Evolutionary conservation across 129 eudicot species (phyloP), one percentile per base, ranked within the genome.

Genomic region (Silybum marianum): DNA sequence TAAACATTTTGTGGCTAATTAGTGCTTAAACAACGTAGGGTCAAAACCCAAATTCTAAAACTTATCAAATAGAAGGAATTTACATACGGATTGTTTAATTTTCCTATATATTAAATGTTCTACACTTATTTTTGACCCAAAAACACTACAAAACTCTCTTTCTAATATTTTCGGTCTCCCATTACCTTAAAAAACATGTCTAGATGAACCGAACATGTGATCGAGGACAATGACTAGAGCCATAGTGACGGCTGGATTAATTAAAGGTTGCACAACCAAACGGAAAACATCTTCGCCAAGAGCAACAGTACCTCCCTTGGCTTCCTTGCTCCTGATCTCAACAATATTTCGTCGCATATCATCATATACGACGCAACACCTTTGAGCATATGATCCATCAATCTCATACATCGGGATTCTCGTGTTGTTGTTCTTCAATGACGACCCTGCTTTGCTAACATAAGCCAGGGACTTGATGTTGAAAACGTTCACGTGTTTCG

Each of bases 221-320:
- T 32, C 36, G 36, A 32, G 36, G 6, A 32, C 6, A 4, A 32
- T 78, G 4, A 90, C 83, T 36, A 90, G 66, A 14, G 82, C 90
- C 95, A 88, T 90, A 5, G 85, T 82, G 22, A 84, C 78, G 6
- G 88, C 84, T 7, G 83, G 87, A 79, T 90, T 90, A 19, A 80
- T 42, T 13, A 85, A 81, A 4, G 89, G 81, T 72, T 88, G 24
- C 1, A 72, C 54, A 23, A 66, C 63, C 3, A 90, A 80, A 28
- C 58, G 26, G 32, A 90, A 86, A 19, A 90, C 90, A 63, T 90
- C 90, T 26, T 72, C 75, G 1, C 90, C 90, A 9, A 88, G 76
- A 26, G 69, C 84, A 23, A 88, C 80, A 8, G 5, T 46, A 46
- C 88, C 80, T 13, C 74, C 65, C 23, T 82, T 24, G n/a, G 88